Evolutionary conservation across 257 asterid species (phyloP).

Genomic region (Solanum virginianum): DNA sequence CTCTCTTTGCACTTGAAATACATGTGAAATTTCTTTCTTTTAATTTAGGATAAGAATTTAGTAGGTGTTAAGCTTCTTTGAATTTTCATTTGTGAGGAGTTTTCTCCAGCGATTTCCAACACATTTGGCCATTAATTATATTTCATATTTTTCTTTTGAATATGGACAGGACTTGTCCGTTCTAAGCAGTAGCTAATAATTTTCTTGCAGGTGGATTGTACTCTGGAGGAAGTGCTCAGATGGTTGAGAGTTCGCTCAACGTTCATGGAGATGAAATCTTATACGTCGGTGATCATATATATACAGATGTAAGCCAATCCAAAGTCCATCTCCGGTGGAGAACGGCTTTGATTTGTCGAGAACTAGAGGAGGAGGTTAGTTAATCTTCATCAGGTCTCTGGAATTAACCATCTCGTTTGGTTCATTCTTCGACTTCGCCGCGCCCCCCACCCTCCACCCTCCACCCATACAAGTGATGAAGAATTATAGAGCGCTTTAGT

Average conservation of each 20-base stretch:
- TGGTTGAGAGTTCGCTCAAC: conserved; percentile 76
- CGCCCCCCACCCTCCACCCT: background rate
- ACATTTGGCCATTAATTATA: background rate
- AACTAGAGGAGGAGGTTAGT: conserved; percentile 78
- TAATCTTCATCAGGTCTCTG: background rate
- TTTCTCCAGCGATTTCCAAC: background rate
- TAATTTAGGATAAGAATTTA: background rate
- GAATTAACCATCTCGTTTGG: background rate
- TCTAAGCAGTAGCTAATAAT: background rate
- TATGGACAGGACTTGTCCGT: background rate
- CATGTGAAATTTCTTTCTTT: background rate
- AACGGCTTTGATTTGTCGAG: conserved; percentile 88
- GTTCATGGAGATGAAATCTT: conserved; percentile 85
- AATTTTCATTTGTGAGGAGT: background rate
- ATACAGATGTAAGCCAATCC: conserved; percentile 88
- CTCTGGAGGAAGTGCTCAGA: conserved; percentile 94
- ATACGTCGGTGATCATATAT: conserved; percentile 89
- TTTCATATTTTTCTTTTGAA: background rate
- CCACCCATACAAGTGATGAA: background rate
- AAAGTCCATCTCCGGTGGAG: conserved; percentile 92
- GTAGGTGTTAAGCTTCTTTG: background rate
- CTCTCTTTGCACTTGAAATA: background rate
- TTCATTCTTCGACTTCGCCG: background rate
- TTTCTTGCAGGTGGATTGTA: conserved; percentile 56
- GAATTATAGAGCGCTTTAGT: background rate